Percentiles rank a stretch among this genome's conserved stretches.
These are phyloP conservation scores for Sporobolomyces pararoseus DNA, from an alignment of 768 basidiomycete species.

Conservation along the genomic window DNA sequence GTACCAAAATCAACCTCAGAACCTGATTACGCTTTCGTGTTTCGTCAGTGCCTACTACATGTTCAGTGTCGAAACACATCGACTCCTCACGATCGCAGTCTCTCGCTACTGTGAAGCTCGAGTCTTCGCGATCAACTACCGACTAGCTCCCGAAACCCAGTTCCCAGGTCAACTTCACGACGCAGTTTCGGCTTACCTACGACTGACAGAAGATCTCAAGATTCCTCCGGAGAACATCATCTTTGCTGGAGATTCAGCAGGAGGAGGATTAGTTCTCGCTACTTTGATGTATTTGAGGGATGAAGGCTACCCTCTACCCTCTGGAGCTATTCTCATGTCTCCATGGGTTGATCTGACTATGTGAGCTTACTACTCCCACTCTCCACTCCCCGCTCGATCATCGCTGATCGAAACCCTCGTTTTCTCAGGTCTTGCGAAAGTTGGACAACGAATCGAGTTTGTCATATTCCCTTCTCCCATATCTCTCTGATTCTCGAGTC, in stretches of 20 bases:
- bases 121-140: conserved; percentile 90
- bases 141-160: conserved; percentile 87
- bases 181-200: conserved; percentile 77
- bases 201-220: conserved; percentile 78
- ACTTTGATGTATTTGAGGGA: conserved; percentile 93
- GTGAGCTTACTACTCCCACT: conserved; percentile 47
- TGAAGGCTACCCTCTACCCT: conserved; percentile 74
- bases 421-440: conserved; percentile 69
- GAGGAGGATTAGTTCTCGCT: conserved; percentile 80
- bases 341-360: conserved; percentile 70
- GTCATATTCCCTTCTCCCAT: neutral
- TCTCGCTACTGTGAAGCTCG: conserved; percentile 83
- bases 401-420: too few relatives aligned
- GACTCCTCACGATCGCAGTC: conserved; percentile 82
- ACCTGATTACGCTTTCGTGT: neutral
- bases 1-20: neutral
- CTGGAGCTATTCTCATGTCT: conserved; percentile 73
- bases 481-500: neutral
- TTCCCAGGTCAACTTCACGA: conserved; percentile 89
- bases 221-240: conserved; percentile 89
- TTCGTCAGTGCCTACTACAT: conserved; percentile 72
- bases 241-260: conserved; percentile 84
- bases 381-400: neutral
- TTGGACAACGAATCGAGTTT: conserved; percentile 87
- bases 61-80: conserved; percentile 83